A percentile compares a stretch with the other conserved stretches of the same genome.
phyloP scores from a whole-genome alignment of 441 rosid genomes.

The Pelargonium fulgidum region DNA sequence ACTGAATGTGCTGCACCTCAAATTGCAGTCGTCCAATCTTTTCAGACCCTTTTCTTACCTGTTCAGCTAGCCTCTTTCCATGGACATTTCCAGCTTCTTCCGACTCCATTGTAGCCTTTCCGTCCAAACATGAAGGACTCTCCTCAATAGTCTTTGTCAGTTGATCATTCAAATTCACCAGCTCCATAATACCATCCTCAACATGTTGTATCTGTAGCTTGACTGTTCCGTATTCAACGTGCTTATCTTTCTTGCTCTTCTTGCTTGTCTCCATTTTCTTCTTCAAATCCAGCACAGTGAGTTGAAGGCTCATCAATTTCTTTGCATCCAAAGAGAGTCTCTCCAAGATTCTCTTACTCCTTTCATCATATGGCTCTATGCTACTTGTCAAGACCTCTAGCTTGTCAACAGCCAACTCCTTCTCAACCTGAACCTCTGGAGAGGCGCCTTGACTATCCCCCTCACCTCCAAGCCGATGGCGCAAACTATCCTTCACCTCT shows the following conservation, averaged over 20 bases:
- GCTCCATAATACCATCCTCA: constrained; percentile 51
- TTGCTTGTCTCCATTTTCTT: constrained; percentile 47
- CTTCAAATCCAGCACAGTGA: constrained; percentile 52
- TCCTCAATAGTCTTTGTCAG: constrained; percentile 43
- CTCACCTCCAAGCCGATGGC: constrained; percentile 23
- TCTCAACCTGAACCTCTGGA: constrained; percentile 34
- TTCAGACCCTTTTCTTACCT: constrained; percentile 53
- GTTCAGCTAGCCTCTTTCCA: constrained; percentile 47
- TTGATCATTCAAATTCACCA: constrained; percentile 44
- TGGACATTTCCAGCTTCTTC: constrained; percentile 33
- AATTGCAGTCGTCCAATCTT: constrained; percentile 64
- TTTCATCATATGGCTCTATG: constrained; percentile 32
- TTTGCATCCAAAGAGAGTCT: constrained; percentile 62
- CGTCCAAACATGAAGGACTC: constrained; percentile 24
- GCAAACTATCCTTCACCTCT: constrained; percentile 9
- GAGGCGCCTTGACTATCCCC: constrained; percentile 34
- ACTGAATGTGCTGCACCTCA: constrained; percentile 65
- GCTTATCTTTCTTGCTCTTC: constrained; percentile 45
- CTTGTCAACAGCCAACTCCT: constrained; percentile 39
- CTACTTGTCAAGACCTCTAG: constrained; percentile 44
- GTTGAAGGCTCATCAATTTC: constrained; percentile 49
- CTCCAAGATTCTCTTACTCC: constrained; percentile 51
- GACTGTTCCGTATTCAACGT: constrained; percentile 44
- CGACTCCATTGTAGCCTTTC: constrained; percentile 17
- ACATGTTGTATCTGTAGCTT: constrained; percentile 51